phyloP scores from a whole-genome alignment of 2,329 filamentous ascomycete species.

The Fonsecaea erecta region DNA sequence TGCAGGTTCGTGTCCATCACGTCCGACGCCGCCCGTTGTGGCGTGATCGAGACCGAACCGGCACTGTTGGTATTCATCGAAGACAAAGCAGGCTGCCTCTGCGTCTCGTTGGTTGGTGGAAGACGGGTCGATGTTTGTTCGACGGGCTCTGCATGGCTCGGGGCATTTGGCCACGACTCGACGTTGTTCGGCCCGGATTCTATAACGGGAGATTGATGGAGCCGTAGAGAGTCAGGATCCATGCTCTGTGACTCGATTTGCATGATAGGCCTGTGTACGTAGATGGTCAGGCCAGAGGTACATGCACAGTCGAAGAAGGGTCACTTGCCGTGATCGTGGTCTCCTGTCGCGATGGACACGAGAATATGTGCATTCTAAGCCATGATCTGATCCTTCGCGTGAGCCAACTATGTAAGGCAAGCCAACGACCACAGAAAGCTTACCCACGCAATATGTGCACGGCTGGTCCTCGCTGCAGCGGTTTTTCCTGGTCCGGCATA shows the following conservation, averaged over 20 bases:
- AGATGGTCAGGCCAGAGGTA: not conserved
- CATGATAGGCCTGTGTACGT: not conserved
- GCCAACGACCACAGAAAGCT: conserved; percentile 23
- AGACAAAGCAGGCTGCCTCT: not conserved
- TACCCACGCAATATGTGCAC: conserved; percentile 53
- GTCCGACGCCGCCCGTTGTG: conserved; percentile 42
- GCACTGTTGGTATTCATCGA: not conserved
- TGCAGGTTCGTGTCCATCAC: conserved; percentile 53
- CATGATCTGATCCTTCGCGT: conserved; percentile 39
- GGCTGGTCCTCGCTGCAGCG: conserved; percentile 55
- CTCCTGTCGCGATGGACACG: conserved; percentile 40
- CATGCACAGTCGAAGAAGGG: not conserved
- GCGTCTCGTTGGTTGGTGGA: not conserved
- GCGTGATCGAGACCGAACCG: not conserved
- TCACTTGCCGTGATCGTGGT: conserved; percentile 4
- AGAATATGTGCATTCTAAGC: conserved; percentile 44
- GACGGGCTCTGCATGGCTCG: too few species aligned
- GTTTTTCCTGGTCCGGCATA: conserved; percentile 55
- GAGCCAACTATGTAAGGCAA: not conserved
- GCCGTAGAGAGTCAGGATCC: too few species aligned
- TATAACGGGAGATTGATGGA: too few species aligned
- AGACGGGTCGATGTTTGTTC: not conserved
- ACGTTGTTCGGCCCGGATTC: too few species aligned
- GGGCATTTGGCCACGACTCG: too few species aligned
- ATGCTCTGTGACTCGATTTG: too few species aligned